Conservation (phyloP, 345 rosid species). For the Lepidium didymum region DNA sequence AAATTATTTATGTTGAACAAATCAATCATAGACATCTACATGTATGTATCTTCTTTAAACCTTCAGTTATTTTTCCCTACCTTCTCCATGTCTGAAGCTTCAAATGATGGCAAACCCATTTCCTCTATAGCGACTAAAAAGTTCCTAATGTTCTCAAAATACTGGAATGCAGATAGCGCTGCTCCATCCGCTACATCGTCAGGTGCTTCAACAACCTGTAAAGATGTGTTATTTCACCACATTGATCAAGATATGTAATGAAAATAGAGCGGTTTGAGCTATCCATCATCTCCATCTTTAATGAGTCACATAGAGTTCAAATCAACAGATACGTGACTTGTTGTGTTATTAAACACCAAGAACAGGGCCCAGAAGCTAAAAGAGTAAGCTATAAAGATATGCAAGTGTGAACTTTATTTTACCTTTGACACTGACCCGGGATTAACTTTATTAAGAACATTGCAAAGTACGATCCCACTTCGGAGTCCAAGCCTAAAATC, state of each 20-base stretch:
- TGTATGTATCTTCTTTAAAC: neutral
- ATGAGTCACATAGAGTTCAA: neutral
- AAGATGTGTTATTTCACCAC: neutral
- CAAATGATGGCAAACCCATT: slow-evolving; percentile 80
- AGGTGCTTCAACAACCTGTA: slow-evolving; percentile 75
- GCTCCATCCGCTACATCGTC: slow-evolving; percentile 83
- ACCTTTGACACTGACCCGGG: slow-evolving; percentile 85
- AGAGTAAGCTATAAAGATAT: neutral
- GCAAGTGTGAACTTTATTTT: neutral
- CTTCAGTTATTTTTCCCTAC: slow-evolving; percentile 16
- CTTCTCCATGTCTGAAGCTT: slow-evolving; percentile 88
- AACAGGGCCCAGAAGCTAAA: neutral
- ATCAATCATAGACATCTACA: neutral
- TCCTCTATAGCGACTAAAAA: slow-evolving; percentile 69
- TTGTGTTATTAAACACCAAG: neutral
- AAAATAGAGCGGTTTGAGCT: neutral
- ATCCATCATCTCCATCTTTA: neutral
- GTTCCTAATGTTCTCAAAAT: slow-evolving; percentile 87
- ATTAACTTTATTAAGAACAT: slow-evolving; percentile 74
- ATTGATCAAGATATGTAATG: neutral
- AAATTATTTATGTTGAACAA: neutral
- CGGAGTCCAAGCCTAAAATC: slow-evolving; percentile 87
- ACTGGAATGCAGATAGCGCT: slow-evolving; percentile 79
- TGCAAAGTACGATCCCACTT: slow-evolving; percentile 85
- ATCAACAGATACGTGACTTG: neutral